Base-by-base conservation (phyloP, 176 grass and related monocot genomes). In the Lolium rigidum region DNA sequence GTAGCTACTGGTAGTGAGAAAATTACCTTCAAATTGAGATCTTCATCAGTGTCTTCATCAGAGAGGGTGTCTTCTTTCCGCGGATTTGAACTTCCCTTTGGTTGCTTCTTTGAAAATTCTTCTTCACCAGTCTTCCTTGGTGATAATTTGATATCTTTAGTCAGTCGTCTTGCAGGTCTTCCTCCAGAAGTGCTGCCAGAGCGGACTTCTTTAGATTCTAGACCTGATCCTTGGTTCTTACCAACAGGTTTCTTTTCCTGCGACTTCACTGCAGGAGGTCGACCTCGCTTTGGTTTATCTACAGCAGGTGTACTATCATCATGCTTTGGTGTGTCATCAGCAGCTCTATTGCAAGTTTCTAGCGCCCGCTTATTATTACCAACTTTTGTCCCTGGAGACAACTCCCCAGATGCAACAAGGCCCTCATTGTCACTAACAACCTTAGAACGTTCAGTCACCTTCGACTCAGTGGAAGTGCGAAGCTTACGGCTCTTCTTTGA, bases 1-100 rank as follows among this genome's bases (percentile, higher is more conserved):
- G 26, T 28, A 28, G 26, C 43, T 78, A 55, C 4, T 82, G n/a
- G 31, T 31, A 62, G 78, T 18, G 80, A 86, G 48, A 80, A 54
- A 64, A 84, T 79, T 79, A 89, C 89, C 93, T 85, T 94, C 75
- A 83, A 69, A 84, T 69, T 86, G 37, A 79, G 76, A 50, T 94
- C 87, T 10, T 59, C 82, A 80, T 64, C 66, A 37, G 38, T 72
- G n/a, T 74, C 80, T 46, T 90, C 76, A 17, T 93, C 76, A 28
- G 82, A 69, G 49, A 5, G 22, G 10, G 13, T 26, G 38, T 79
- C 66, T 79, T 88, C 69, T 80, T 93, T 86, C 35, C 65, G 70
- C 21, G 74, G 58, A 71, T 92, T 88, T 17, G 20, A 26, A 64
- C 58, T 90, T 37, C 48, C 55, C 63, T 77, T 88, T 52, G 50